Base-by-base conservation (phyloP, 2,329 filamentous ascomycete genomes). In the Phialocephala subalpina region DNA sequence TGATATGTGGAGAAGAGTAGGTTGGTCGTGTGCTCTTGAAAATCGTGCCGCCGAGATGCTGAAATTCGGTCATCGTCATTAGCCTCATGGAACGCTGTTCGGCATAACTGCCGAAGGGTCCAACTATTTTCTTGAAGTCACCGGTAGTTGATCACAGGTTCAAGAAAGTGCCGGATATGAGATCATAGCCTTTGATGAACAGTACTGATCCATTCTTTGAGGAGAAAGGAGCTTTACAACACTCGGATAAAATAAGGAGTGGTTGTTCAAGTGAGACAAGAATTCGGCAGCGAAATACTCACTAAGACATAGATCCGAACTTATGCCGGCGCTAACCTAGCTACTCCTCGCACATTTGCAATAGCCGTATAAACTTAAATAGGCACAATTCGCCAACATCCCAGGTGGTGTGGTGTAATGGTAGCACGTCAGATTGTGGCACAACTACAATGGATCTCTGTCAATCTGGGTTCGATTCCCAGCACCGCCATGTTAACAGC, bases 381-480 rank as follows among this genome's bases (percentile, higher is more conserved):
- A 33, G 9, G 29, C 29, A 33, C 4, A 33, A 33, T 33, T 33
- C 29, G 29, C 29, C 29, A 33, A 33, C 29, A 33, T 33, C 29
- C 29, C 29, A 33, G 67, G 67, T 71, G 67, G 67, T 68, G 65
- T 68, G 69, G 69, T 69, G 69, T 71, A 75, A 75, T 75, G 73
- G 73, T 75, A 75, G 73, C 73, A 75, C 73, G 73, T 75, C 67
- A 73, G 70, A 69, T 74, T 76, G 74, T 76, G 74, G 74, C 67
- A 36, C 64, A 63, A 67, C 66, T 57, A 64, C 62, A 72, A 65
- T 64, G 67, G 62, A 63, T 64, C 74, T 72, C 73, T 75, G 74
- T 75, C 73, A 76, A 76, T 75, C 73, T 74, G 74, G 74, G 74
- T 76, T 75, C 74, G 74, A 76, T 76, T 76, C 74, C 73, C 74